Evolutionary conservation across 176 grass and related monocot species (phyloP).

Genomic region (Triticum timopheevii): DNA sequence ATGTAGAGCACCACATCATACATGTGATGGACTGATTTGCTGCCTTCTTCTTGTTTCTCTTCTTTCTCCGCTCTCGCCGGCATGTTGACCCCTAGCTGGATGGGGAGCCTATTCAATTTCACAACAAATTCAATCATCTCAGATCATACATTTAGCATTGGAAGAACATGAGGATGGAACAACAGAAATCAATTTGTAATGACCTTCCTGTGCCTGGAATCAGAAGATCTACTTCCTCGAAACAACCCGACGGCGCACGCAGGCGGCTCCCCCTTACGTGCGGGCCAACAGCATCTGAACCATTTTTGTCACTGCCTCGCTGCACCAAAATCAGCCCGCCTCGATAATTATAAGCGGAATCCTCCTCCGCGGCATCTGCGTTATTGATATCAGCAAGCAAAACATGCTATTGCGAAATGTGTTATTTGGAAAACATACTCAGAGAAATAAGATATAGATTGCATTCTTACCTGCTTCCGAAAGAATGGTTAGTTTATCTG

Average conservation of each 20-base stretch:
- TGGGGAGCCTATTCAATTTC: conserved; percentile 76
- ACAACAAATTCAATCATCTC: not conserved
- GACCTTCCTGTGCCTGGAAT: conserved; percentile 95
- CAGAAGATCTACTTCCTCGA: conserved; percentile 96
- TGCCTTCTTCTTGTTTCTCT: conserved; percentile 48
- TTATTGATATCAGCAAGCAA: not conserved
- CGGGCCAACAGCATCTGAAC: conserved; percentile 66
- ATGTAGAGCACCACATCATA: conserved; percentile 94
- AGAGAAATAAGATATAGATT: not conserved
- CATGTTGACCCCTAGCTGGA: conserved; percentile 98
- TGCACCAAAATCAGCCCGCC: conserved; percentile 82
- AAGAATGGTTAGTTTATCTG: conserved; percentile 65
- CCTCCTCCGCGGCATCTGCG: conserved; percentile 81
- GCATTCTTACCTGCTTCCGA: conserved; percentile 62
- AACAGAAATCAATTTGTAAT: not conserved
- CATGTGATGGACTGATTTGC: conserved; percentile 56
- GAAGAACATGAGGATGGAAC: not conserved
- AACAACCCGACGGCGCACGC: conserved; percentile 74
- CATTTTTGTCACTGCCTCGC: conserved; percentile 60
- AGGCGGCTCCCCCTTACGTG: conserved; percentile 88
- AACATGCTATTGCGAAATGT: not conserved
- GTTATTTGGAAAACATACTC: not conserved
- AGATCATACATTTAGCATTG: not conserved
- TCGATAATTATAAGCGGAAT: conserved; percentile 51
- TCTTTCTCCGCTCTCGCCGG: conserved; percentile 83